Evolutionary conservation across 345 rosid species (phyloP), one percentile per base, ranked within the genome.

Genomic region (Salix exigua): DNA sequence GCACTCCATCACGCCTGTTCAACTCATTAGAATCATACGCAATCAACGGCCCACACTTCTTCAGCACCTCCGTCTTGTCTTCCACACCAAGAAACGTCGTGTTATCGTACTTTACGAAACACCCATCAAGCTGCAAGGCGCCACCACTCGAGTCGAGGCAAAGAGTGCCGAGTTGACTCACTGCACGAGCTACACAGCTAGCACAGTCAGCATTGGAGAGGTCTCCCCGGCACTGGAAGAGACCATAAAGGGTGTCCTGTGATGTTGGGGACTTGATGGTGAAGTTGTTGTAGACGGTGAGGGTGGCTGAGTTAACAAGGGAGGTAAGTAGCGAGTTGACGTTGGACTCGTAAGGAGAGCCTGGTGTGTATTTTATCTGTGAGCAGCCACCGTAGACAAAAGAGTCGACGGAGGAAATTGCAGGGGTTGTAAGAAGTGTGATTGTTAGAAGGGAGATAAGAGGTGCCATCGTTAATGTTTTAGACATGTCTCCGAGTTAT

Each of bases 161-260:
- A 61, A 82, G 73, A 30, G 79, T 38, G 73, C 76, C 79, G 58
- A 82, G 76, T 30, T 75, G 79, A 61, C 50, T 70, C 53, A 78
- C 79, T 5, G 85, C 82, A 17, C 67, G 17, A 18, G 79, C 76
- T 4, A 82, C 74, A 58, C 85, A 82, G 71, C 66, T 31, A 25
- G 71, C 62, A 35, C 85, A 82, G 51, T 78, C 77, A 37, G 61
- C 66, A 18, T 35, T 37, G 37, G 74, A 53, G 82, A 78, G 82
- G 79, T 82, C 85, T 23, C 85, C 85, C 9, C 82, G 82, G 79
- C 85, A 82, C 68, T 82, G 85, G 53, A 53, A 82, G 70, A 82
- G 79, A 70, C 85, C 85, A 74, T 78, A 82, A 31, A 82, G 28
- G 23, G 76, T 71, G 75, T 72, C 77, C 28, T 68, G 55, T 5